Evolutionary conservation across 2,329 filamentous ascomycete genomes (phyloP).

Genomic region (Pseudovirgaria hyperparasitica): DNA sequence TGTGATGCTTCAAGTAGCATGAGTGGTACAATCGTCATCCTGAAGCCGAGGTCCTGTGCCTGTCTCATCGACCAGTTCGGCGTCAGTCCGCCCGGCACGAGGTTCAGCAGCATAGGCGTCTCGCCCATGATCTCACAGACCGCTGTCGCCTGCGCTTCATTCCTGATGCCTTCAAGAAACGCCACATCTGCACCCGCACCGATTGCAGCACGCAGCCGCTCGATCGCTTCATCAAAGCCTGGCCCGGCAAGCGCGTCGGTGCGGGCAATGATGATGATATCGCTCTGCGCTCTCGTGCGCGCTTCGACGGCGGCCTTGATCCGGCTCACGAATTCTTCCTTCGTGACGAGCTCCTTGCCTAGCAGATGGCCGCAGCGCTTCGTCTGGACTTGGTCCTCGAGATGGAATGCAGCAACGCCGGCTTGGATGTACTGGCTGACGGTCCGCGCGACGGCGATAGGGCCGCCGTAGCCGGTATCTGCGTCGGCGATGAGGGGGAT

Average conservation of each 20-base stretch:
- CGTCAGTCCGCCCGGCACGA: conserved; percentile 43
- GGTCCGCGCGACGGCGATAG: conserved; percentile 35
- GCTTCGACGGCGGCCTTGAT: conserved; percentile 44
- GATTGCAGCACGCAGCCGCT: conserved; percentile 37
- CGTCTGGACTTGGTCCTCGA: conserved; percentile 50
- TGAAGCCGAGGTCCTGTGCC: conserved; percentile 43
- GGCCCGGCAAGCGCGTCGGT: conserved; percentile 47
- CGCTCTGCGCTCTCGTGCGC: conserved; percentile 34
- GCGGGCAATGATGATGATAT: conserved; percentile 52
- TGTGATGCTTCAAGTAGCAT: conserved; percentile 36
- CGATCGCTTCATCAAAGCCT: conserved; percentile 45
- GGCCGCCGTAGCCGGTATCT: conserved; percentile 44
- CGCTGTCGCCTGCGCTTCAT: conserved; percentile 35
- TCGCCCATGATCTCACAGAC: conserved; percentile 36
- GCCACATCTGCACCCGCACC: conserved; percentile 46
- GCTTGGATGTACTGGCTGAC: conserved; percentile 39
- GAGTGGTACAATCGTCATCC: conserved; percentile 46
- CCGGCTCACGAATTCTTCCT: conserved; percentile 39
- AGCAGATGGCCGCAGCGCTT: conserved; percentile 54
- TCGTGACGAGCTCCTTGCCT: conserved; percentile 46
- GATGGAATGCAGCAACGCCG: conserved; percentile 47
- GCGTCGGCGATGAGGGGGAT: conserved; percentile 50
- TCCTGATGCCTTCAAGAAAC: conserved; percentile 46
- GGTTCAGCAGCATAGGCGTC: conserved; percentile 43
- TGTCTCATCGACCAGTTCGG: conserved; percentile 41